Conservation (phyloP, 352 stramenopile genomes). For the Blastocystis sp. region DNA sequence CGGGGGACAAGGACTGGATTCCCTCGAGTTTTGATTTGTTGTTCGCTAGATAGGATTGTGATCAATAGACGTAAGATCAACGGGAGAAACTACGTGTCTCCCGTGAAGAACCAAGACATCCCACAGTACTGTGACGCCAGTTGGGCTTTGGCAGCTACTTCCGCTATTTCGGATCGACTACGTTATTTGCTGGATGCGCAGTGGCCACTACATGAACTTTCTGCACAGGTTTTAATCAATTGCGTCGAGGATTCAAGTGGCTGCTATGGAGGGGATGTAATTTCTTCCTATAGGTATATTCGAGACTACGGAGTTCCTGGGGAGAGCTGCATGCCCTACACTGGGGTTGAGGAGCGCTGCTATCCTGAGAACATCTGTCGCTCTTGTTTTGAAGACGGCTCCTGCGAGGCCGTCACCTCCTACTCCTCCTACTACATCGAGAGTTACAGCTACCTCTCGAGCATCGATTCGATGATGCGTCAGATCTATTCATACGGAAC, state of each 20-base stretch:
- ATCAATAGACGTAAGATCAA: slow-evolving; percentile 74
- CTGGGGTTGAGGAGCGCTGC: slow-evolving; percentile 79
- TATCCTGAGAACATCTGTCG: slow-evolving; percentile 79
- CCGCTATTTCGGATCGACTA: slow-evolving; percentile 59
- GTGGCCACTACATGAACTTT: slow-evolving; percentile 73
- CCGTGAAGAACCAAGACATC: slow-evolving; percentile 96
- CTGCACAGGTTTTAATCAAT: slow-evolving; percentile 78
- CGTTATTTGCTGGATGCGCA: slow-evolving; percentile 62
- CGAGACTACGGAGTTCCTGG: slow-evolving; percentile 83
- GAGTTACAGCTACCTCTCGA: slow-evolving; percentile 82
- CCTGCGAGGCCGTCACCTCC: slow-evolving; percentile 77
- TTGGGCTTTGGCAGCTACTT: slow-evolving; percentile 73
- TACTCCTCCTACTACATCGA: slow-evolving; percentile 88
- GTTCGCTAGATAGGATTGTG: not conserved
- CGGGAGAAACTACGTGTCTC: slow-evolving; percentile 87
- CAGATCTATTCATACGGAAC: slow-evolving; percentile 89
- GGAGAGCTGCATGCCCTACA: slow-evolving; percentile 86
- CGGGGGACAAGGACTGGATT: not conserved
- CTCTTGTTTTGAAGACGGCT: slow-evolving; percentile 73
- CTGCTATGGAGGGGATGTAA: slow-evolving; percentile 84
- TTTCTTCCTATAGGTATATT: slow-evolving; percentile 83
- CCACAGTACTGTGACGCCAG: slow-evolving; percentile 82
- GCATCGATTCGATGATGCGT: slow-evolving; percentile 84
- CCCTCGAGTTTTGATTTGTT: not conserved
- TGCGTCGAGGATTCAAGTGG: slow-evolving; percentile 73